Evolutionary conservation across 2,329 filamentous ascomycete genomes (phyloP).

Genomic region (Ampelomyces quisqualis): DNA sequence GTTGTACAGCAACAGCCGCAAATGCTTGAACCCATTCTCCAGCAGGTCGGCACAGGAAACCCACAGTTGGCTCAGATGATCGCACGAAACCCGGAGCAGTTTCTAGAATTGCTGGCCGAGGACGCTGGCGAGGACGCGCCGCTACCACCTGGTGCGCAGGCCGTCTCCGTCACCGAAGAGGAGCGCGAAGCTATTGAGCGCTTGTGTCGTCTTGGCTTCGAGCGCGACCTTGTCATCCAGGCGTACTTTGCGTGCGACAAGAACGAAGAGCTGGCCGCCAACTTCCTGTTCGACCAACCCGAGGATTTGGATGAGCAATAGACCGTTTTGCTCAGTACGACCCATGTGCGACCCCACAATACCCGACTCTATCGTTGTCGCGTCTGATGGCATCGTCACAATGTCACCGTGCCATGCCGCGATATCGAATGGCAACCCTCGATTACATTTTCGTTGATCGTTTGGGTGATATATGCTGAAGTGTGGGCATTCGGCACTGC

Average conservation of each 20-base stretch:
- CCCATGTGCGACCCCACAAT: constrained; percentile 26
- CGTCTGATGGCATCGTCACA: constrained; percentile 26
- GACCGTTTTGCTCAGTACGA: constrained; percentile 15
- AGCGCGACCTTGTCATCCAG: constrained; percentile 90
- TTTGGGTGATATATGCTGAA: constrained; percentile 11
- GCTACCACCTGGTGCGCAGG: constrained; percentile 82
- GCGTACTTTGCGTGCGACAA: constrained; percentile 99
- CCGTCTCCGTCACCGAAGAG: constrained; percentile 90
- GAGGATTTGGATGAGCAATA: constrained; percentile 70
- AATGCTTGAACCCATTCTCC: constrained; percentile 97
- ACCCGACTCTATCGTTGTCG: constrained; percentile 18
- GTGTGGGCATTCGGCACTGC: constrained; percentile 7
- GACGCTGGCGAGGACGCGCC: constrained; percentile 81
- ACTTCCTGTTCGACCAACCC: constrained; percentile 96
- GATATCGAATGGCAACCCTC: constrained; percentile 18
- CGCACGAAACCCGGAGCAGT: constrained; percentile 87
- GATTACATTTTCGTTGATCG: constrained; percentile 12
- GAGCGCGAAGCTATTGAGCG: constrained; percentile 96
- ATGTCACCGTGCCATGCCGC: constrained; percentile 19
- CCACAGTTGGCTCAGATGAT: constrained; percentile 92
- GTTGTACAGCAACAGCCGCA: constrained; percentile 96
- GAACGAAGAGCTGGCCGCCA: constrained; percentile 97
- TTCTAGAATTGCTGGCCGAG: constrained; percentile 85
- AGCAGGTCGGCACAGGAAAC: constrained; percentile 93
- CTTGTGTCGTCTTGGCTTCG: constrained; percentile 88